Base-by-base conservation (phyloP, 805 yeast species). In the Ogataea pignaliae region DNA sequence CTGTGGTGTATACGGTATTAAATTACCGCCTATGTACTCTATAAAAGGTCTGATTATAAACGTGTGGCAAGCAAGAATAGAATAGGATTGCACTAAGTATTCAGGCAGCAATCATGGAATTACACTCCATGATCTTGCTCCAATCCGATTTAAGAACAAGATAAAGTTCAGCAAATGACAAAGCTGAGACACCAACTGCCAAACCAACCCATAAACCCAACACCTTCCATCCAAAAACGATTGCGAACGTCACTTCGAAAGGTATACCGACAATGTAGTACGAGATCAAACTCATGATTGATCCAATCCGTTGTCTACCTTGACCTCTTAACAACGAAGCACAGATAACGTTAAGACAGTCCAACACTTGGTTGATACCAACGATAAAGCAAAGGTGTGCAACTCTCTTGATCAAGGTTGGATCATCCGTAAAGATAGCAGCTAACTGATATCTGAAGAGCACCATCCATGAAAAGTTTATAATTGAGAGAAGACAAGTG, bases 231-330 rank as follows among this genome's bases (percentile, higher is more conserved):
- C 65, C 50, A 32, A 67, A 59, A 37, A 64, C 50, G 51, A 75
- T 74, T 2, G 78, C 78, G 36, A 71, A 64, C 13, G 67, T 40
- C 38, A 69, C 59, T 17, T 76, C 79, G 40, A 64, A 59, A 1
- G 83, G 83, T 35, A 75, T 61, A 2, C 79, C 81, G 40, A 77
- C 57, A 6, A 67, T 47, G 51, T 77, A 77, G 51, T 75, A 77
- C 40, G 73, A 63, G 15, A 73, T 48, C 18, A 76, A 46, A 54
- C 73, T 74, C 43, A 75, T 57, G 36, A 66, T 54, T 1, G 80
- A 78, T 1, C 81, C 82, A 34, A 76, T 70, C 45, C 66, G 66
- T 52, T 76, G 82, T 49, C 81, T 55, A 5, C 81, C 81, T 53
- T 76, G 81, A 17, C 81, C 80, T 48, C 81, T 58, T 48, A 76